Evolutionary conservation across 371 early-diverging fungal species (phyloP).

Genomic region (Blyttiomyces sp.): DNA sequence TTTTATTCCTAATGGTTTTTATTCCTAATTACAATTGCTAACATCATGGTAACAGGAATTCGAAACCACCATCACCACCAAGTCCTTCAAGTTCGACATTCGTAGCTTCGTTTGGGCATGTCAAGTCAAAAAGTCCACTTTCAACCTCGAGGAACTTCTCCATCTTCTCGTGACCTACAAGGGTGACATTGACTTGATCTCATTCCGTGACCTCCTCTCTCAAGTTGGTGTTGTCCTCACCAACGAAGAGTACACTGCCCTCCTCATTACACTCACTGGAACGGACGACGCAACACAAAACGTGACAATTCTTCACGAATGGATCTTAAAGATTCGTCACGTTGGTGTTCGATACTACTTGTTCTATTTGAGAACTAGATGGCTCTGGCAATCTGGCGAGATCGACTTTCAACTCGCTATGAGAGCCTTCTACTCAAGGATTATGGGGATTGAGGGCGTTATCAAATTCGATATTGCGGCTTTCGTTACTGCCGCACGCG

Average conservation of each 20-base stretch:
- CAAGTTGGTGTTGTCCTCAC: slow-evolving; percentile 4
- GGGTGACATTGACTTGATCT: not conserved
- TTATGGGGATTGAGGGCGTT: not conserved
- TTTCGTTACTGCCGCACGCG: not conserved
- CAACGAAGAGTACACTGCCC: slow-evolving; percentile 4
- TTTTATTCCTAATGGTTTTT: too few relatives aligned
- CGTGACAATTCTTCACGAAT: slow-evolving; percentile 2
- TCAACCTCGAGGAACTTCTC: slow-evolving; percentile 8
- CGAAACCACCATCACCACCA: not conserved
- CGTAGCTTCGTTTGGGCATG: slow-evolving; percentile 22
- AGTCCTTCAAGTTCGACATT: slow-evolving; percentile 4
- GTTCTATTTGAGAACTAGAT: not conserved
- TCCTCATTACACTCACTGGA: slow-evolving; percentile 12
- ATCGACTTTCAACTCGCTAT: slow-evolving; percentile 7
- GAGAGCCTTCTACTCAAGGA: slow-evolving; percentile 8
- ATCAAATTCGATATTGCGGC: slow-evolving; percentile 2
- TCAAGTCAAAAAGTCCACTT: slow-evolving; percentile 3
- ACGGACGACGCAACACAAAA: not conserved
- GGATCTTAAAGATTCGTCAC: slow-evolving; percentile 3
- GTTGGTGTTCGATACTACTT: slow-evolving; percentile 11
- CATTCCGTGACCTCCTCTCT: not conserved
- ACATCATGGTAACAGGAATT: too few relatives aligned
- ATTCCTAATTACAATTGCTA: too few relatives aligned
- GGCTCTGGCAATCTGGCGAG: slow-evolving; percentile 5
- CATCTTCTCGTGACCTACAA: not conserved